Evolutionary conservation across 306 rosid genomes (phyloP), one percentile per base, ranked within the genome.

Genomic region (Prunus padus): DNA sequence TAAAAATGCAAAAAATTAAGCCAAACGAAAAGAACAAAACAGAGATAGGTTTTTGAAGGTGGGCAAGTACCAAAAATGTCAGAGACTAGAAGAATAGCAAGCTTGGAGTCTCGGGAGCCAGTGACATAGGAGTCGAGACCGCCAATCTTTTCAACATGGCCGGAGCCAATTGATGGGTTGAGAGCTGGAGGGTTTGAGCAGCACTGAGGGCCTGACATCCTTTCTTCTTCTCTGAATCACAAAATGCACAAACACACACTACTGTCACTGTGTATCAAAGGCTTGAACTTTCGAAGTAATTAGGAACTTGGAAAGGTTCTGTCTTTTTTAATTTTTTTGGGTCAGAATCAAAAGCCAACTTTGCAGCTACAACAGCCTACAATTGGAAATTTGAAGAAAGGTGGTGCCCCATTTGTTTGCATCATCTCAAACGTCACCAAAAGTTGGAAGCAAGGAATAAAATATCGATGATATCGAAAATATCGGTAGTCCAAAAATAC

Each of bases 151-250:
- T 87, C 89, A 20, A 90, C 90, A 11, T 67, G 87, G 4, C 96
- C 96, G 42, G 26, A 54, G 67, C 98, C 98, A 7, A 69, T 37
- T 69, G 0, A 79, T 0, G 95, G 86, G 70, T 89, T 69, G 40
- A 89, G 80, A 7, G 75, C 75, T 10, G 96, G 96, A 20, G 93
- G 91, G 72, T 88, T 90, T 22, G 91, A 84, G 76, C 97, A 92
- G 68, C 97, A 89, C 37, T 81, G 76, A 8, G 86, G 61, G 0
- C 96, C 88, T 33, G 97, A 57, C 97, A 92, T 92, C 45, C 22
- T 75, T 20, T 76, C 63, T 28, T 28, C 23, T 44, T 12, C 57
- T 45, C 60, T 65, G 51, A 37, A 55, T 14, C 51, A n/a, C 2
- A 52, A 13, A n/a, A 42, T 22, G 59, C 16, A 19, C 16, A 3